A percentile compares a stretch with the other conserved stretches of the same genome.
These are phyloP conservation scores for Heliosperma pusillum DNA, from an alignment of 148 eudicot genomes.

Conservation along the genomic window DNA sequence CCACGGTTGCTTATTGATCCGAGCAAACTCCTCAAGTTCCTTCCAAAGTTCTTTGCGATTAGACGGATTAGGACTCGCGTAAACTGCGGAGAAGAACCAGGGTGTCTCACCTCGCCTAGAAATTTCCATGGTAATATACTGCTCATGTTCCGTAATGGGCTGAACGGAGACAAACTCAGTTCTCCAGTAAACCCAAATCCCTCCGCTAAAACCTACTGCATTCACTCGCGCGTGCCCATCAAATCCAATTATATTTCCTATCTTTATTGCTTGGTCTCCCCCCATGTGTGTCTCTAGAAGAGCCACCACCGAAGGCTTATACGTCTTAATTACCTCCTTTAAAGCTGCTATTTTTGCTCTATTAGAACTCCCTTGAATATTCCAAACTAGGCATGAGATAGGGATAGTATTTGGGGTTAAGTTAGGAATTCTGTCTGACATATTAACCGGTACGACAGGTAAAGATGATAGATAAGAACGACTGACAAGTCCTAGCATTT, in stretches of 20 bases:
- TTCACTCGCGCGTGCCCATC: background rate
- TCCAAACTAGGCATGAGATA: too few species aligned
- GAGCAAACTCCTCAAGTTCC: background rate
- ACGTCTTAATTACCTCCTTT: too few species aligned
- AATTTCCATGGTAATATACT: background rate
- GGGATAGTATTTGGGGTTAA: too few species aligned
- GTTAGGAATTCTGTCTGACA: too few species aligned
- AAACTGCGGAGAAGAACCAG: background rate
- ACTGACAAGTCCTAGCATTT: too few species aligned
- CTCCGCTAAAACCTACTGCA: background rate
- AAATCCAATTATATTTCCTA: background rate
- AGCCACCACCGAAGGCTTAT: background rate
- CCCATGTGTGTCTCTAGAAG: slow-evolving; percentile 4
- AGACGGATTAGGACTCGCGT: background rate
- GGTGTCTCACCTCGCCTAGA: background rate
- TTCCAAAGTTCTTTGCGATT: background rate
- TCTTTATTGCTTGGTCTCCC: background rate
- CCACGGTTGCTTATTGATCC: background rate
- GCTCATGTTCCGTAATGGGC: background rate
- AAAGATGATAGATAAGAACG: too few species aligned
- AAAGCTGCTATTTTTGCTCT: background rate
- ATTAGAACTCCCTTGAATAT: background rate
- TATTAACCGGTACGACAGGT: too few species aligned
- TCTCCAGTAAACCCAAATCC: slow-evolving; percentile 7
- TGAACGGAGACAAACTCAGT: background rate